Base-by-base conservation (phyloP, 179 eudicot genomes). In the Pouteria campechiana region DNA sequence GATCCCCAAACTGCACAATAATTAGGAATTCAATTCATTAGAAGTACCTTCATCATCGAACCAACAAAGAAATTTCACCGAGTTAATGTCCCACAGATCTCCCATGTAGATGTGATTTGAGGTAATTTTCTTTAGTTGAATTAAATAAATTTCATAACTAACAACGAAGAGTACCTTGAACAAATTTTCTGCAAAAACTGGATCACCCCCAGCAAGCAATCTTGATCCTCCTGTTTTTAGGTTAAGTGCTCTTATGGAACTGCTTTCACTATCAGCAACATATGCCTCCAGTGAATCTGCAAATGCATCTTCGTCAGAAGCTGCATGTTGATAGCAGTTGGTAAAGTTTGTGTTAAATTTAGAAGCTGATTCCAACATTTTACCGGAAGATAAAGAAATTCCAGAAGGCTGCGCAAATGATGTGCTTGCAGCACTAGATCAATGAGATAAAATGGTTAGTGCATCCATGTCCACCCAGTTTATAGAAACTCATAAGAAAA, bases 321-420 rank as follows among this genome's bases (percentile, higher is more conserved):
- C 13, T 13, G 25, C 29, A 9, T 15, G 20, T 6, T 16, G 37
- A 25, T 23, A 42, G n/a, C 8, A 13, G 22, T 14, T 37, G 22
- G 21, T 5, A 24, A 17, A 24, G 24, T 43, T 17, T 7, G 25
- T 12, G 18, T 13, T 11, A 11, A n/a, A 50, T 25, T 28, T 25
- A 18, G 25, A 6, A 50, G 36, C 29, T 16, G 20, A 29, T 29
- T 29, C 25, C 43, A 22, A 36, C 13, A 42, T 28, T 37, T 32
- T 85, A 81, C 95, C 95, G 37, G 78, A 70, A 15, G 98, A 81
- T 55, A 90, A 63, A 35, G 95, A 76, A 51, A 90, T 74, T 63
- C 98, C 98, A 52, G 98, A 90, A 62, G 98, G 98, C 55, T 90
- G 98, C 25, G 98, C 98, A 68, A 74, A 90, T 44, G 98, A 86